Percentiles rank a stretch among this genome's conserved stretches.
Conservation (phyloP, 148 eudicot genomes). For the Camellia granthamiana region DNA sequence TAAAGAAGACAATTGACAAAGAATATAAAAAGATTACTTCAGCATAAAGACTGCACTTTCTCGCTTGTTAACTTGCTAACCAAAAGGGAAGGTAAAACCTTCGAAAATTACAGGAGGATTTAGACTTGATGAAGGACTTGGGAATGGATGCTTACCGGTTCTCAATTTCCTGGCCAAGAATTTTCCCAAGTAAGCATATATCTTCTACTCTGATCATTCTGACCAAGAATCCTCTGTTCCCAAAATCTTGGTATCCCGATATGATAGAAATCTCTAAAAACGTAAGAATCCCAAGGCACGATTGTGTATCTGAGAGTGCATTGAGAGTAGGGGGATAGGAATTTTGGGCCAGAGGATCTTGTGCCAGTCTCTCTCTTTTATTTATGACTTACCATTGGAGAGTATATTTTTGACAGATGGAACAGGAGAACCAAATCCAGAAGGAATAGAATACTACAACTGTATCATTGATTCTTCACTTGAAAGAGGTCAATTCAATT, state of each 20-base stretch:
- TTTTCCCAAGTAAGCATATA: slow-evolving; percentile 70
- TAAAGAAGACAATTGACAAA: neutral
- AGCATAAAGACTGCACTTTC: too few relatives aligned
- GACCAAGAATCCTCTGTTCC: too few relatives aligned
- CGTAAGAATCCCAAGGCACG: too few relatives aligned
- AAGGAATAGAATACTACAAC: slow-evolving; percentile 84
- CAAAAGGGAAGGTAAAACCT: neutral
- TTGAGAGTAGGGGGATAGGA: too few relatives aligned
- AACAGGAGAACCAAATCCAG: slow-evolving; percentile 81
- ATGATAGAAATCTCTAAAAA: too few relatives aligned
- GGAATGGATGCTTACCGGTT: slow-evolving; percentile 99
- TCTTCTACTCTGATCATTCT: too few relatives aligned
- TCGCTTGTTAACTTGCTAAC: neutral
- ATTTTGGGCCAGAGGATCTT: too few relatives aligned
- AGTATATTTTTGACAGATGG: slow-evolving; percentile 55
- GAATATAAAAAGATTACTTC: neutral
- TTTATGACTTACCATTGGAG: neutral
- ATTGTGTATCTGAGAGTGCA: too few relatives aligned
- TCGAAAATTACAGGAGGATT: slow-evolving; percentile 53
- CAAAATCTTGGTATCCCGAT: too few relatives aligned
- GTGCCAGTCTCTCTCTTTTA: neutral
- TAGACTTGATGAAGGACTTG: slow-evolving; percentile 85
- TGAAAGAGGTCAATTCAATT: slow-evolving; percentile 53
- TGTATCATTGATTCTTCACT: slow-evolving; percentile 73
- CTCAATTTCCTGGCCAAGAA: slow-evolving; percentile 94